phyloP scores from a whole-genome alignment of 2,329 filamentous ascomycete genomes.

The Aspergillus ochraceus region DNA sequence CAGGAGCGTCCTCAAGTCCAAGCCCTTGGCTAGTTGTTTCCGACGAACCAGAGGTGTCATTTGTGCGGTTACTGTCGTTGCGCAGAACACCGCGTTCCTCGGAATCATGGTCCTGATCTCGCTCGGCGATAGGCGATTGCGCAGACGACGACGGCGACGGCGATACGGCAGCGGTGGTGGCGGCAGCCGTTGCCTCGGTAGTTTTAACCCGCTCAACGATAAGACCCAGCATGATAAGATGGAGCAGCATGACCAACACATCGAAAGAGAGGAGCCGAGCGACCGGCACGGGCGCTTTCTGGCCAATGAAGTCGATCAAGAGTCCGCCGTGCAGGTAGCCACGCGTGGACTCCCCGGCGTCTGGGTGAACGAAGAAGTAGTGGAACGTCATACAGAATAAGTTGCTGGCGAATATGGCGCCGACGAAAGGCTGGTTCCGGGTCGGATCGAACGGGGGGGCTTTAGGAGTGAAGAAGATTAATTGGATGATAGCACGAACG shows the following conservation, averaged over 20 bases:
- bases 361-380: constrained; percentile 53
- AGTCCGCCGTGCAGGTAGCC: constrained; percentile 63
- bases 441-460: constrained; percentile 53
- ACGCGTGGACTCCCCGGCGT: constrained; percentile 52
- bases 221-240: constrained; percentile 58
- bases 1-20: constrained; percentile 43
- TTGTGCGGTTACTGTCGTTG: constrained; percentile 23
- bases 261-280: constrained; percentile 55
- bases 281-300: constrained; percentile 57
- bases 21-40: constrained; percentile 30
- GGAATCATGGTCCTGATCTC: constrained; percentile 55
- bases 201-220: constrained; percentile 53
- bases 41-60: constrained; percentile 32
- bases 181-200: constrained; percentile 27
- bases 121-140: constrained; percentile 23
- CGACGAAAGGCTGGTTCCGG: constrained; percentile 54
- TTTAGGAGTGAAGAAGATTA: constrained; percentile 61
- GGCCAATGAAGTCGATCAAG: constrained; percentile 65
- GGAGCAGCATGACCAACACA: constrained; percentile 53
- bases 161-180: background rate
- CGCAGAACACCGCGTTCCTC: constrained; percentile 59
- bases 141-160: constrained; percentile 11
- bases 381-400: constrained; percentile 58
- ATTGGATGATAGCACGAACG: constrained; percentile 56
- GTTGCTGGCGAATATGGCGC: constrained; percentile 56